phyloP scores from a whole-genome alignment of 164 flowering plant species.

The Houttuynia cordata region DNA sequence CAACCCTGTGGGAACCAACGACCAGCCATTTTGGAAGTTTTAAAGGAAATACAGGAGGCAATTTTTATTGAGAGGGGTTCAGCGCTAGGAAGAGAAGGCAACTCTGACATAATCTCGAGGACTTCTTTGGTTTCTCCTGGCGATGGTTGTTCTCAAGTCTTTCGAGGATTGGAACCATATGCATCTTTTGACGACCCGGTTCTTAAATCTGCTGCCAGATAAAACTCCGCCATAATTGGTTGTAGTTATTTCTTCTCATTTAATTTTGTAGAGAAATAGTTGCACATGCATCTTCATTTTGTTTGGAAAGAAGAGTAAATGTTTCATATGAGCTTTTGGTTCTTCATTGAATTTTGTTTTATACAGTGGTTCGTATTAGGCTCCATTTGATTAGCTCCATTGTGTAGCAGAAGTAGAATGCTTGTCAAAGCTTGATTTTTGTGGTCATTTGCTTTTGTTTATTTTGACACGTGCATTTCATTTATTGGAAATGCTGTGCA shows the following conservation, averaged over 20 bases:
- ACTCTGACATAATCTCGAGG: constrained; percentile 50
- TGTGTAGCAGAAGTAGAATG: too few relatives aligned
- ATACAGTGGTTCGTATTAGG: too few relatives aligned
- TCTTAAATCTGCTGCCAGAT: constrained; percentile 45
- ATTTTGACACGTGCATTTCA: too few relatives aligned
- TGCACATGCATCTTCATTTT: neutral
- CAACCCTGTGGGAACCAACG: constrained; percentile 73
- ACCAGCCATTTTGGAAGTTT: constrained; percentile 88
- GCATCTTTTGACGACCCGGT: constrained; percentile 56
- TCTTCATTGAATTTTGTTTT: too few relatives aligned
- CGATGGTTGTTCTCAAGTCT: constrained; percentile 41
- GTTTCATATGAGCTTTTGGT: too few relatives aligned
- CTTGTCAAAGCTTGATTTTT: too few relatives aligned
- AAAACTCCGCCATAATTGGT: neutral
- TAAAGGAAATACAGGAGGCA: constrained; percentile 95
- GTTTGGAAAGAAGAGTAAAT: neutral
- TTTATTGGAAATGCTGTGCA: too few relatives aligned
- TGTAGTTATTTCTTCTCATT: too few relatives aligned
- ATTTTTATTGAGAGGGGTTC: constrained; percentile 54
- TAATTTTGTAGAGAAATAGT: neutral
- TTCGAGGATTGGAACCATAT: constrained; percentile 37
- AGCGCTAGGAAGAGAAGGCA: constrained; percentile 37
- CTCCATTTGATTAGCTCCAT: too few relatives aligned
- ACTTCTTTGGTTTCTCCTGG: constrained; percentile 52
- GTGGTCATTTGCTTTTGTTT: too few relatives aligned